Base-by-base conservation (phyloP, 1,284 basidiomycete genomes). In the Heliocybe sulcata region DNA sequence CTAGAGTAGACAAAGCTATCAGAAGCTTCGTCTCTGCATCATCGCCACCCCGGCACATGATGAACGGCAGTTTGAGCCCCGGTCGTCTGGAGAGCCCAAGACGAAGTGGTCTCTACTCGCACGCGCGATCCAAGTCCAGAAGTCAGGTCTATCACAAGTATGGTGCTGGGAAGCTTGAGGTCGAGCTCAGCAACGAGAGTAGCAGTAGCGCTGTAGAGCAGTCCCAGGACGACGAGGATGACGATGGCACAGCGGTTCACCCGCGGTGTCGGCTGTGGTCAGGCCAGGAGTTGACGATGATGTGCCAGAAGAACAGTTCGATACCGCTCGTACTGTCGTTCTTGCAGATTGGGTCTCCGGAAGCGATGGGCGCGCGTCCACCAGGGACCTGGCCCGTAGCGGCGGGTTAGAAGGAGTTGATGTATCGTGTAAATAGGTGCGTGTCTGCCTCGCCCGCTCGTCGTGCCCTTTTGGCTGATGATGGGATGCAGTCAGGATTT, bases 291-390 rank as follows among this genome's bases (percentile, higher is more conserved):
- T 66, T 89, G 60, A 79, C 84, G 69, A 69, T 81, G 63, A 78
- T 85, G 50, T 89, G 86, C 64, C 77, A 77, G 57, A 86, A 89
- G 65, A 89, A 88, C 58, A 87, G 87, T 64, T 76, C 81, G 20
- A 83, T 89, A 38, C 71, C 81, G 12, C 69, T 77, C 42, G 77
- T 88, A 52, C 71, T 87, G 31, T 77, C 81, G 52, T 73, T 78
- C 58, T 62, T 84, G 29, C 73, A 80, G 63, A 72, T 77, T 25
- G 70, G 72, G 9, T 62, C 72, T 42, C 70, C 72, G 45, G 77
- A 60, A 11, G 35, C 31, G 12, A 25, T 22, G 12, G 45, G 19
- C n/a, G n/a, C 38, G 16, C 38, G 38, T 4, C 38, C 38, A 42
- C 38, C 38, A 42, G 38, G 38, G 38, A 16, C 4, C 16, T 42